These are phyloP conservation scores for Kandelia obovata DNA, from an alignment of 345 rosid genomes.

Conservation along the genomic window DNA sequence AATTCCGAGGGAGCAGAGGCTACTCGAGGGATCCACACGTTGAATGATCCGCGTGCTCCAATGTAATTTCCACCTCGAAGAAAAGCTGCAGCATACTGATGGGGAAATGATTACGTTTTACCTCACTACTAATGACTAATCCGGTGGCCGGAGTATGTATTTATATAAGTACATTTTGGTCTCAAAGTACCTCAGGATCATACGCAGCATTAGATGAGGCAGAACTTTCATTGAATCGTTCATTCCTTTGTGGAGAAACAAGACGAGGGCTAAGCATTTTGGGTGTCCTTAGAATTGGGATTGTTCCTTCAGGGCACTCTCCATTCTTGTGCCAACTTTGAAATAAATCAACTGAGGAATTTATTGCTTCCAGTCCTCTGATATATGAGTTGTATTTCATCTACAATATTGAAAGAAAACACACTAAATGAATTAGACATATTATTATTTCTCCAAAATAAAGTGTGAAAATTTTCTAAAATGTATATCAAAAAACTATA, in stretches of 20 bases:
- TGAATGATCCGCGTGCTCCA: background rate
- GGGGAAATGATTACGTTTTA: no score
- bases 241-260: background rate
- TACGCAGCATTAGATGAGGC: background rate
- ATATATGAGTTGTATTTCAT: constrained; percentile 14
- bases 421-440: background rate
- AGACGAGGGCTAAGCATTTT: background rate
- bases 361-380: background rate
- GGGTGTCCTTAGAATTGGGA: constrained; percentile 23
- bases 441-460: background rate
- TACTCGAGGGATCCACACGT: background rate
- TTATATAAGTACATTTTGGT: background rate
- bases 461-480: no score
- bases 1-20: background rate
- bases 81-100: background rate
- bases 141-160: no score
- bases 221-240: background rate
- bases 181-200: constrained; percentile 16
- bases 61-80: background rate
- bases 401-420: background rate
- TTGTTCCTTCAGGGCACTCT: constrained; percentile 32
- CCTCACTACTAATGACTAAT: no score
- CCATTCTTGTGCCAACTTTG: constrained; percentile 23
- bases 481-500: no score
- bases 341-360: background rate